Evolutionary conservation across 2,329 filamentous ascomycete species (phyloP), one percentile per base, ranked within the genome.

Genomic region (Aspergillus neotritici): DNA sequence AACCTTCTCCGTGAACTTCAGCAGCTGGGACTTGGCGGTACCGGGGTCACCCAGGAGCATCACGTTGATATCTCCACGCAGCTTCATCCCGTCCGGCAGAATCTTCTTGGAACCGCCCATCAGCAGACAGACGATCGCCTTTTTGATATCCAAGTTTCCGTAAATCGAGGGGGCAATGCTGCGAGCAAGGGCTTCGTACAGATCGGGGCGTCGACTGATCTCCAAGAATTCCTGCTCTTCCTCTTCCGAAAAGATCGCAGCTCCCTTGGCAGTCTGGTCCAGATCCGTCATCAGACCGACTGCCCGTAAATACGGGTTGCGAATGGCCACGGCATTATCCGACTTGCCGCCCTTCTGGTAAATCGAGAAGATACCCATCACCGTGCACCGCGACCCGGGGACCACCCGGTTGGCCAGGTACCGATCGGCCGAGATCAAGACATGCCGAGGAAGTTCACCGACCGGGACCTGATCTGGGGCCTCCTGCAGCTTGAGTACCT

Each of bases 161-260:
- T 96, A 98, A 59, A 98, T 98, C 0, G 93, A 96, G 0, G 93
- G 93, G 4, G 93, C 93, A 54, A 98, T 95, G 65, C 90, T 97
- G 56, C 86, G 82, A 1, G 90, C 82, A 70, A 98, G 91, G 31
- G 87, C 75, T 29, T 85, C 84, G 67, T 97, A 98, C n/a, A 98
- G 78, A 62, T 97, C 90, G 6, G 89, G 87, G 40, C 88, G 77
- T 52, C 93, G 78, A 62, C 90, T 96, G 72, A 98, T 79, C 61
- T 97, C 90, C 37, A 85, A 67, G 49, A 97, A 98, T 55, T 98
- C 91, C 64, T 97, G 91, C 68, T 98, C 93, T 58, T 98, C 93
- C 59, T 96, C 89, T 64, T 96, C 93, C 0, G 86, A 86, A 66
- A 96, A 97, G 12, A 85, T 78, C 0, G 85, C 81, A 53, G 81